Base-by-base conservation (phyloP, 2,329 filamentous ascomycete genomes). In the Grosmannia serpens region DNA sequence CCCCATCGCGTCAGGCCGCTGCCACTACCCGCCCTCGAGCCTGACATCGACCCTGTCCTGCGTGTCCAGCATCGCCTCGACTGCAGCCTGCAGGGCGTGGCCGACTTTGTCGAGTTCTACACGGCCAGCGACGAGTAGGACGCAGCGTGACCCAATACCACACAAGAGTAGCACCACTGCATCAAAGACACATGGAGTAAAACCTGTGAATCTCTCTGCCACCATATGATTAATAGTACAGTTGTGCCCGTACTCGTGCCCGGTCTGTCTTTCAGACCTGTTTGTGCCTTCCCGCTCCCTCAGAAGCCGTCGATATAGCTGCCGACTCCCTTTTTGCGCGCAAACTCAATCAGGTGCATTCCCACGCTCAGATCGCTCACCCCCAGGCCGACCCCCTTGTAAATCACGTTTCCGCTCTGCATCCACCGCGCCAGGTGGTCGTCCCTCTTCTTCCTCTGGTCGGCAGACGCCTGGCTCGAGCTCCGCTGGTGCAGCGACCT, bases 321-420 rank as follows among this genome's bases (percentile, higher is more conserved):
- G 8, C 84, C 84, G 13, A 86, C 68, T 0, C 75, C 73, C 68
- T 77, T 83, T 56, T 76, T 71, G 49, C 73, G 73, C 1, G 84
- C 84, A 61, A 85, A 67, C 60, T 75, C 70, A 22, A 87, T 68
- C 53, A 87, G 62, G 58, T 84, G 78, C 64, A 76, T 75, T 17
- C 83, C 84, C 1, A 86, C 79, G 1, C 81, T 77, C 26, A 87
- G 68, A 64, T 87, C 84, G 83, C 87, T 86, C 55, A 86, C 67
- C 0, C 83, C 84, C 53, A 87, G 68, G 0, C 84, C 84, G 0
- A 87, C 84, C 61, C 81, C 83, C 74, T 87, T 87, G 67, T 86
- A 87, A 9, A 87, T 77, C 24, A 87, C 83, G 60, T 84, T 87
- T 0, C 84, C 84, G 3, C 75, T 74, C 59, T 77, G 73, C 58